phyloP scores from a whole-genome alignment of 768 basidiomycete species.

The Ramaria sp. region DNA sequence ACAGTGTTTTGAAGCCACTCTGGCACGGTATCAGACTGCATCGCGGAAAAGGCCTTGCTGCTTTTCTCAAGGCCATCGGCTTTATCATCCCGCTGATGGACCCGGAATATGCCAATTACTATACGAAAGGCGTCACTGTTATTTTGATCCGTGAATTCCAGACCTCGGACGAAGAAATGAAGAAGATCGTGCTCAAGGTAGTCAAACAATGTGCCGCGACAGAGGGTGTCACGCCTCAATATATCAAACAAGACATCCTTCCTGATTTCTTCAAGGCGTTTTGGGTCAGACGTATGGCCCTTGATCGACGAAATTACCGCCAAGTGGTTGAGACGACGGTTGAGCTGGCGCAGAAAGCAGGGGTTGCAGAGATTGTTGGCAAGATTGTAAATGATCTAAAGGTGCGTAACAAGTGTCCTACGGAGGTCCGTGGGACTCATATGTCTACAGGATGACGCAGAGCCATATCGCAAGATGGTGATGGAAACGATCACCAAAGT shows the following conservation, averaged over 20 bases:
- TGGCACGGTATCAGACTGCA: constrained; percentile 93
- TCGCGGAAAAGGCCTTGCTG: constrained; percentile 89
- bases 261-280: constrained; percentile 99
- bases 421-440: not conserved
- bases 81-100: constrained; percentile 99
- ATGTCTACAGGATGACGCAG: constrained; percentile 47
- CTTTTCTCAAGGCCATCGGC: constrained; percentile 95
- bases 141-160: constrained; percentile 98
- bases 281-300: constrained; percentile 97
- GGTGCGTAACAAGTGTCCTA: constrained; percentile 15
- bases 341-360: constrained; percentile 93
- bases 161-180: constrained; percentile 99
- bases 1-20: constrained; percentile 88
- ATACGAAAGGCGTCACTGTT: constrained; percentile 95
- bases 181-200: constrained; percentile 98
- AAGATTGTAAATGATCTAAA: constrained; percentile 83
- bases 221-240: constrained; percentile 91
- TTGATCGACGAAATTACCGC: constrained; percentile 90
- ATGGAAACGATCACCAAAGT: constrained; percentile 99
- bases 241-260: constrained; percentile 95
- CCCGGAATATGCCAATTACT: constrained; percentile 98
- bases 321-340: constrained; percentile 99
- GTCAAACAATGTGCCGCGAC: constrained; percentile 99
- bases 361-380: constrained; percentile 93
- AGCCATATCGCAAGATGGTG: constrained; percentile 97